Evolutionary conservation across 2,329 filamentous ascomycete species (phyloP).

Genomic region (Monosporascus ibericus): DNA sequence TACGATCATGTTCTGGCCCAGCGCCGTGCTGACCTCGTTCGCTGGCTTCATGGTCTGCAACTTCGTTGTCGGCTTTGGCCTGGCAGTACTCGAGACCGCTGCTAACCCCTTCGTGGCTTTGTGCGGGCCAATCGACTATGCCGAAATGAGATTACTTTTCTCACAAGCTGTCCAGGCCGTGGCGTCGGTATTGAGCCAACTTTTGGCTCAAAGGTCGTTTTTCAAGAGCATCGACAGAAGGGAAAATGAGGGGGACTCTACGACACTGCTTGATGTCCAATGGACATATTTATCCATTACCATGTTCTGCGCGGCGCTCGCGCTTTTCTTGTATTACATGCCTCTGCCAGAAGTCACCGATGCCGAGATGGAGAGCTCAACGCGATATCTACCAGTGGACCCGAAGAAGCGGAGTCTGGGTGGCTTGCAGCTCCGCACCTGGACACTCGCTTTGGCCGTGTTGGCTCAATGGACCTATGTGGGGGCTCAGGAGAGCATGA

Average conservation of each 20-base stretch:
- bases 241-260: conserved; percentile 21
- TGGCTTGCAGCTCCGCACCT: conserved; percentile 48
- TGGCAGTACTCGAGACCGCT: conserved; percentile 72
- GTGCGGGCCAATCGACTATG: conserved; percentile 67
- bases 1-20: conserved; percentile 84
- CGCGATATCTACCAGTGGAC: conserved; percentile 43
- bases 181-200: conserved; percentile 64
- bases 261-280: conserved; percentile 66
- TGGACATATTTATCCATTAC: conserved; percentile 84
- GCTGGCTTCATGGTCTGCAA: conserved; percentile 69
- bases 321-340: conserved; percentile 63
- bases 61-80: conserved; percentile 70
- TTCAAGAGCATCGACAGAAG: conserved; percentile 52
- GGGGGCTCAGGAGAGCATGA: conserved; percentile 63
- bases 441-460: conserved; percentile 62
- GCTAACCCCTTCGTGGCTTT: conserved; percentile 70
- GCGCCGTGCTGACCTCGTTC: conserved; percentile 67
- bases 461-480: conserved; percentile 75
- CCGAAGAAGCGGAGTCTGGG: conserved; percentile 40
- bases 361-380: conserved; percentile 44
- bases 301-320: conserved; percentile 64
- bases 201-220: conserved; percentile 69
- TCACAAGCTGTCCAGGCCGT: conserved; percentile 74
- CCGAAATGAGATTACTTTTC: conserved; percentile 68
- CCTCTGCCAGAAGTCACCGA: conserved; percentile 57